Base-by-base conservation (phyloP, 139 green algal species). In the Axilococcus clingmanii region DNA sequence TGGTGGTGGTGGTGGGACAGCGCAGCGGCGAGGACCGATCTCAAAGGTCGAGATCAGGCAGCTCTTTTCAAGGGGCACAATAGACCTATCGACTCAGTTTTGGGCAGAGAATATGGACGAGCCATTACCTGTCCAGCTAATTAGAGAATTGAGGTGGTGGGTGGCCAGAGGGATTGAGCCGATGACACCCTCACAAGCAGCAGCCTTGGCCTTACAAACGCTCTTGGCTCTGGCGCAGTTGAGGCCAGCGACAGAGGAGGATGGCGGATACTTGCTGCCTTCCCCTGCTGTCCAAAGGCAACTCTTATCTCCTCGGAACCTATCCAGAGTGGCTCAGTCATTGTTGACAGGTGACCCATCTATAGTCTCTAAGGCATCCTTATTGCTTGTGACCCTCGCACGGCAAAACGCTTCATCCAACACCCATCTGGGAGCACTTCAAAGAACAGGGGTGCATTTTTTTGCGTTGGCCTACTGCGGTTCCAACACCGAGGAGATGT, bases 381-480 rank as follows among this genome's bases (percentile, higher is more conserved):
- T 32, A 17, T 69, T 97, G 41, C 59, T 96, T 52, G 40, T 73
- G 32, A 40, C 25, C 0, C 59, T 88, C n/a, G 59, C 89, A 57
- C 34, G 49, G 5, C 69, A 85, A 65, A 78, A 84, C 58, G 45
- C 27, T 47, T 61, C 61, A 3, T 78, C 72, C 27, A 69, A n/a
- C n/a, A n/a, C n/a, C n/a, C n/a, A n/a, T n/a, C n/a, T 94, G 51
- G 50, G 63, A 2, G 55, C 66, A 22, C 73, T 97, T 38, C 91
- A 95, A 66, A 64, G 73, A 24, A 96, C 85, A 1, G 89, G 89
- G 37, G 31, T 71, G 3, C 87, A 87, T 56, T 93, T 88, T 68
- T 97, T 95, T 44, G 64, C 58, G 0, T 68, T 97, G 17, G 74
- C 82, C 3, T 96, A 97, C 66, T 62, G 64, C 31, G 89, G 89